A percentile compares a stretch with the other conserved stretches of the same genome.
phyloP scores from a whole-genome alignment of 2,329 filamentous ascomycete species.

The Fusarium sp. region DNA sequence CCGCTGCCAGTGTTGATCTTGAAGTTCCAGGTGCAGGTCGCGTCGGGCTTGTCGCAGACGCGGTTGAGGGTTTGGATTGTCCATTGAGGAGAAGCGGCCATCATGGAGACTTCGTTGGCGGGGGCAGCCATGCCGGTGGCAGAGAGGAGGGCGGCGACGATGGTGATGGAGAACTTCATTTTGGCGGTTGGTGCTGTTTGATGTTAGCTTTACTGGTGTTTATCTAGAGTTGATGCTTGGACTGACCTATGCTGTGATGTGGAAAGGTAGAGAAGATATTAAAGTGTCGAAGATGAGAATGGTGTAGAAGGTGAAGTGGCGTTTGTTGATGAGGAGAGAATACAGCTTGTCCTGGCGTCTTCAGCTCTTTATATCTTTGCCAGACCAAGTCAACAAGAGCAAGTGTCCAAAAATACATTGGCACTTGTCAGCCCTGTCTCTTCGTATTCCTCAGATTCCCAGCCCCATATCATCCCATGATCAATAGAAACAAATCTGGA shows the following conservation, averaged over 20 bases:
- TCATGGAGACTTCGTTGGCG: slow-evolving; percentile 49
- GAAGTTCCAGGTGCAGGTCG: slow-evolving; percentile 55
- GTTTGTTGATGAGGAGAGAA: background rate
- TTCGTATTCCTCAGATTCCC: background rate
- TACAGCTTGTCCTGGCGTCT: background rate
- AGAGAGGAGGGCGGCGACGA: slow-evolving; percentile 45
- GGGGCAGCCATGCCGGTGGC: slow-evolving; percentile 47
- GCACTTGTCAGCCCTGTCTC: background rate
- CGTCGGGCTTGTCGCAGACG: slow-evolving; percentile 50
- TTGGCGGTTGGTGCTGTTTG: slow-evolving; percentile 31
- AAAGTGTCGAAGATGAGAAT: background rate
- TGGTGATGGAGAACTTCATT: slow-evolving; percentile 55
- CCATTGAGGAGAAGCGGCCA: slow-evolving; percentile 52
- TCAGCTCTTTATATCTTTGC: background rate
- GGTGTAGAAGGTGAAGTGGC: background rate
- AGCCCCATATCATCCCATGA: background rate
- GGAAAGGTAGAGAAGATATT: background rate
- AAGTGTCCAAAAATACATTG: background rate
- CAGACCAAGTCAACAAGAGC: background rate
- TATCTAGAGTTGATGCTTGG: too few species aligned
- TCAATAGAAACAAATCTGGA: background rate
- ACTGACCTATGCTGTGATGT: background rate
- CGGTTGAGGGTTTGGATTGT: slow-evolving; percentile 52
- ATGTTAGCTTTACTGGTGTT: background rate
- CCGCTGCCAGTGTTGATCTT: slow-evolving; percentile 54